phyloP scores from a whole-genome alignment of 1,284 basidiomycete species.

The Ceratobasidium sp. region DNA sequence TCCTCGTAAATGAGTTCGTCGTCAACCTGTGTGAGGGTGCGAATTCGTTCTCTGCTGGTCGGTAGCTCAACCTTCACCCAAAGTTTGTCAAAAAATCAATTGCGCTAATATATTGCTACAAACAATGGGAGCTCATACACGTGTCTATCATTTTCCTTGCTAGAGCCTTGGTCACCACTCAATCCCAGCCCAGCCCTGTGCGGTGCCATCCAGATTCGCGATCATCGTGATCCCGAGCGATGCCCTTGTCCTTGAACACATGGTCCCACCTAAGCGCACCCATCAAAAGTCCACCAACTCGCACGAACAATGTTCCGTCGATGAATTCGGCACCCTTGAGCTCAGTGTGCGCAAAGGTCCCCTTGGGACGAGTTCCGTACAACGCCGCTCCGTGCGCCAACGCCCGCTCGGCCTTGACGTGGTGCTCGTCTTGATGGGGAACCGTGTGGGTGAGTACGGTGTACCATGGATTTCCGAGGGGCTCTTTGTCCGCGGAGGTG shows the following conservation, averaged over 20 bases:
- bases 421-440: constrained; percentile 39
- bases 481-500: background rate
- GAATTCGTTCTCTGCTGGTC: too few relatives aligned
- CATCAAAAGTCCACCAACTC: constrained; percentile 37
- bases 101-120: too few relatives aligned
- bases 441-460: constrained; percentile 28
- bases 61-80: too few relatives aligned
- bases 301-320: constrained; percentile 40
- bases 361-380: constrained; percentile 35
- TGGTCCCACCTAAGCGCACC: constrained; percentile 36
- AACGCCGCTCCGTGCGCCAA: constrained; percentile 30
- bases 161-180: too few relatives aligned
- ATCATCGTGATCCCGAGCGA: background rate
- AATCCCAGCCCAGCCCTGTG: constrained; percentile 10
- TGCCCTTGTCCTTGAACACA: background rate
- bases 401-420: constrained; percentile 39
- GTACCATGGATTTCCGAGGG: constrained; percentile 38
- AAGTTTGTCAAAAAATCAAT: too few relatives aligned
- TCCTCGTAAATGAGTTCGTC: too few relatives aligned
- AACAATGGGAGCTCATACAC: too few relatives aligned
- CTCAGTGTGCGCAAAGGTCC: constrained; percentile 26
- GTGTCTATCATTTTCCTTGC: too few relatives aligned
- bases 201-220: constrained; percentile 13
- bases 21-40: too few relatives aligned
- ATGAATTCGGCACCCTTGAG: constrained; percentile 32